A percentile compares a stretch with the other conserved stretches of the same genome.
phyloP scores from a whole-genome alignment of 2,329 filamentous ascomycete genomes.

The Pseudopyrenochaeta lycopersici region DNA sequence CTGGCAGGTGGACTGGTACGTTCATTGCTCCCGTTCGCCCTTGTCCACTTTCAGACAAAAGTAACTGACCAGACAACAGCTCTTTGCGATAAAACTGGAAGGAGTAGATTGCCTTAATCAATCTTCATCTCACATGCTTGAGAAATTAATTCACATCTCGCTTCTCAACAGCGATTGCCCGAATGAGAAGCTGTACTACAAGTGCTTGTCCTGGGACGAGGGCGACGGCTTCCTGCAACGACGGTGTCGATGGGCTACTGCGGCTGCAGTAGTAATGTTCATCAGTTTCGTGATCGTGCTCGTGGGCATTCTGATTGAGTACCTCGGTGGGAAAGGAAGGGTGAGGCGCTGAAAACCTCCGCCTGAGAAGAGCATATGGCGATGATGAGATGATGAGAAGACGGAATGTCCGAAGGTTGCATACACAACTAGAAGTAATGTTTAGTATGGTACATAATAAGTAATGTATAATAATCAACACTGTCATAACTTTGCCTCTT shows the following conservation, averaged over 20 bases:
- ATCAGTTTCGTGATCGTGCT: background rate
- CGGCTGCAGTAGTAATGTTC: background rate
- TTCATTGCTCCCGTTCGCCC: background rate
- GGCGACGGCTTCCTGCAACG: background rate
- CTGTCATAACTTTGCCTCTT: constrained; percentile 10
- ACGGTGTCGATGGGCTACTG: background rate
- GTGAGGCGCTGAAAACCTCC: background rate
- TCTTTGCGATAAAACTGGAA: background rate
- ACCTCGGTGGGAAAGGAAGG: background rate
- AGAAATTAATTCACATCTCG: background rate
- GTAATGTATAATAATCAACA: background rate
- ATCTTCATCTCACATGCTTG: background rate
- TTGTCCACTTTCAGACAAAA: background rate
- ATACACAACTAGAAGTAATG: background rate
- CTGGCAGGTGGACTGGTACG: background rate
- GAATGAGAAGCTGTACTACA: background rate
- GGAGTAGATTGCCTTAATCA: background rate
- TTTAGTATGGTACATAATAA: background rate
- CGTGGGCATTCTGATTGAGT: background rate
- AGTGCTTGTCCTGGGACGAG: background rate
- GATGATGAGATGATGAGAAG: background rate
- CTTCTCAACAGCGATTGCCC: background rate
- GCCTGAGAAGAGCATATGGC: background rate
- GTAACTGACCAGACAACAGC: background rate
- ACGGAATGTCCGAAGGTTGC: background rate